Conservation (phyloP, 805 yeast genomes). For the Spathaspora hagerdaliae region DNA sequence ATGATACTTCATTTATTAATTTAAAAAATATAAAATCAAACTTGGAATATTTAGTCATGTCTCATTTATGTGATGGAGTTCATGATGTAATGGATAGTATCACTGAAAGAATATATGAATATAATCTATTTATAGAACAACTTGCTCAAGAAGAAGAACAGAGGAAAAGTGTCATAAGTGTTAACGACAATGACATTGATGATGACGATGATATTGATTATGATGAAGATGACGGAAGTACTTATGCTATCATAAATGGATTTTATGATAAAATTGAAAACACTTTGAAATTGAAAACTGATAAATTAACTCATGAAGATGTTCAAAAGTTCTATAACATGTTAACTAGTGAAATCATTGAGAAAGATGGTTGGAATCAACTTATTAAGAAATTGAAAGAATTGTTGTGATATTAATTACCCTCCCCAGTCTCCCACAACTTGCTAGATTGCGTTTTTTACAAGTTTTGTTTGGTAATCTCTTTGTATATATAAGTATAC, state of each 20-base stretch:
- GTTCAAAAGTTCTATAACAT: conserved; percentile 5
- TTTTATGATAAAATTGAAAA: conserved; percentile 1
- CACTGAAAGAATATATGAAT: conserved; percentile 5
- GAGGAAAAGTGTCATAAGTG: background rate
- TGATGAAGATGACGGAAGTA: background rate
- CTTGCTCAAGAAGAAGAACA: background rate
- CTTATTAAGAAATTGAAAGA: conserved; percentile 1
- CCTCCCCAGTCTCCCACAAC: too few species aligned
- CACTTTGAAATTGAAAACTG: conserved; percentile 1
- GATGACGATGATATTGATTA: background rate
- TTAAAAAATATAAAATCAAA: conserved; percentile 1
- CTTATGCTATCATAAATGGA: background rate
- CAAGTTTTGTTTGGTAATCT: too few species aligned
- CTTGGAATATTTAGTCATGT: conserved; percentile 6
- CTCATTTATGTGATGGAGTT: conserved; percentile 6
- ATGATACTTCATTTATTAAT: conserved; percentile 2
- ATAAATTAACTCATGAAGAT: conserved; percentile 1
- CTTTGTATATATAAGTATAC: too few species aligned
- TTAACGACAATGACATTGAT: background rate
- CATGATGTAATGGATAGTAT: conserved; percentile 6
- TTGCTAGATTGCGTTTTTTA: too few species aligned
- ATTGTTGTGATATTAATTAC: background rate
- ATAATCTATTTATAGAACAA: conserved; percentile 6
- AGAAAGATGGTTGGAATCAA: conserved; percentile 4
- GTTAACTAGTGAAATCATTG: conserved; percentile 2